Evolutionary conservation across 768 basidiomycete genomes (phyloP), one percentile per base, ranked within the genome.

Genomic region (Albatrellus ellisii): DNA sequence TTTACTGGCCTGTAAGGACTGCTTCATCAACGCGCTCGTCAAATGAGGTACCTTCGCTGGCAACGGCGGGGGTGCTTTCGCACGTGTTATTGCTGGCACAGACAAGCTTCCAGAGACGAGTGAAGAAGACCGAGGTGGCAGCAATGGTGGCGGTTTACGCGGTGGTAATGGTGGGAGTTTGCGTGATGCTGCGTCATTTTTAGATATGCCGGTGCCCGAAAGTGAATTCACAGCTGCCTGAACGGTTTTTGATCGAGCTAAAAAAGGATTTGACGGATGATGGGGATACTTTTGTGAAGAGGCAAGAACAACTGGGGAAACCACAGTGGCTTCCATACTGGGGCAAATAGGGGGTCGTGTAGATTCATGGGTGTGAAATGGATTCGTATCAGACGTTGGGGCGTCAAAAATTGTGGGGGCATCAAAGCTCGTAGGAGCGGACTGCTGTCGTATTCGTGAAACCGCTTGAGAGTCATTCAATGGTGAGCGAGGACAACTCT

Each of bases 1-100:
- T 52, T 82, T 81, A 44, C 72, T 76, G 5, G 85, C 85, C 40
- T 80, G 75, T 1, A 88, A 61, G 17, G 74, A 77, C 57, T 86
- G 82, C 45, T 71, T 70, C 62, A 83, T 83, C n/a, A 83, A 60
- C 0, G 70, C 67, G 9, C 75, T 79, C 18, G 74, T 75, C 22
- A 73, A 59, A 41, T 82, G 78, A 43, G 62, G 46, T 47, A 53
- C 39, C 15, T 52, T 52, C 6, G 55, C 43, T 2, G 50, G 42
- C n/a, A 42, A 47, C 26, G 42, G 51, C 4, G 50, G 55, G 27
- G 46, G 53, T 26, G 41, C 24, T 22, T 46, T 48, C n/a, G 50
- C 41, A 29, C 48, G 40, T 26, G 15, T 44, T 34, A 24, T 45
- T 29, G 9, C 29, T 31, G 15, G 26, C 36, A 24, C 39, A 27